Base-by-base conservation (phyloP, 192 early-diverging fungal genomes). In the Gonapodya prolifera region DNA sequence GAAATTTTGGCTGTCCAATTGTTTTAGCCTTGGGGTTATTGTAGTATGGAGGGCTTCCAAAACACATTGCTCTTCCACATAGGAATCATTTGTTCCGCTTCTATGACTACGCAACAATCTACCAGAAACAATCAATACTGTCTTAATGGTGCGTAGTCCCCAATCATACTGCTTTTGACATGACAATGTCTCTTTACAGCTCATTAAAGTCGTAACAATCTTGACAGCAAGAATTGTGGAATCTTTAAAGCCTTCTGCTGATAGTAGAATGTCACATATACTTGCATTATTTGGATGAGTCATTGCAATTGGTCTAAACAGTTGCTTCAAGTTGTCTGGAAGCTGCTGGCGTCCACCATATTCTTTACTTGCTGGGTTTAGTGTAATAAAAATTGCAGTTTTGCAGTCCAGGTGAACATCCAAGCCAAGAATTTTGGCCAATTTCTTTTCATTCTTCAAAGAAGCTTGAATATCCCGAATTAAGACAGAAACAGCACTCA, bases 241-340 rank as follows among this genome's bases (percentile, higher is more conserved):
- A 75, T 92, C 91, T 30, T 92, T 89, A 93, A 99, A 99, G 45
- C 98, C 98, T 87, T 99, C 96, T 33, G 97, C 97, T 79, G 94
- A 99, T 74, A 99, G 84, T 94, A 98, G 98, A 35, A 99, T 97
- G 84, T 99, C 96, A 1, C 97, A 96, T 87, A 99, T 99, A 34
- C 98, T 85, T 77, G 95, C 93, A 35, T 95, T 89, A 80, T 99
- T 96, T 1, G 98, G 98, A 77, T 94, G 92, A 2, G 96, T 99
- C 98, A 99, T 99, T 34, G 97, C 97, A 77, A 99, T 92, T 80
- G 92, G 93, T 34, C 98, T 86, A 93, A 99, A 99, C 75, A 99
- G 88, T 86, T 98, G 98, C 84, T 96, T 98, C 78, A 99, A 82
- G 76, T 99, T 99, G 81, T 99, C 97, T 0, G 98, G 98, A 76